phyloP scores from a whole-genome alignment of 208 protist species.

The Trypanosoma platydactyli region DNA sequence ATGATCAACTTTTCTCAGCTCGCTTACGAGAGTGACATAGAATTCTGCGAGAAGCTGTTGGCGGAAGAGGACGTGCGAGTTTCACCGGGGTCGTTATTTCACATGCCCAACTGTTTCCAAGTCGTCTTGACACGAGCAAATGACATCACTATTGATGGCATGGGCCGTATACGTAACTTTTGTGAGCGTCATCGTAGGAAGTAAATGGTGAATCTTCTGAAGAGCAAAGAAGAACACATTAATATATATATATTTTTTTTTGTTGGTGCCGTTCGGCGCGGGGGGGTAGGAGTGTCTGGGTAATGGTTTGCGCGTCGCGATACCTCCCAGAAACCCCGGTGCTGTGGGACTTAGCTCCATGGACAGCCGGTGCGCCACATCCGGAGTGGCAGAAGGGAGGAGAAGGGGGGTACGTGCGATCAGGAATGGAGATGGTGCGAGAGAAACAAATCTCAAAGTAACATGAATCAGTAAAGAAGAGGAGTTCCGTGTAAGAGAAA shows the following conservation, averaged over 20 bases:
- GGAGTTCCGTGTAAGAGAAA: no score
- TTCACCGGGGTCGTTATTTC: slow-evolving; percentile 64
- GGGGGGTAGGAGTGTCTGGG: no score
- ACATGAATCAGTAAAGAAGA: no score
- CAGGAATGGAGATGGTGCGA: no score
- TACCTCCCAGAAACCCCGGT: no score
- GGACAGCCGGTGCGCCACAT: no score
- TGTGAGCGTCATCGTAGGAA: slow-evolving; percentile 25
- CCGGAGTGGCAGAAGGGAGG: no score
- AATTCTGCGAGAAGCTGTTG: slow-evolving; percentile 59
- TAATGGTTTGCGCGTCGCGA: no score
- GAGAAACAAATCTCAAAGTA: no score
- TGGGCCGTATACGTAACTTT: slow-evolving; percentile 53
- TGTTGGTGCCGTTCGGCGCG: no score
- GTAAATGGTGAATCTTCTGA: not conserved
- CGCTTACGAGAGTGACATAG: slow-evolving; percentile 50
- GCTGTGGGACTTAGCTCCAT: no score
- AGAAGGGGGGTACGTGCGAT: no score
- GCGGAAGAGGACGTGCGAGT: slow-evolving; percentile 73
- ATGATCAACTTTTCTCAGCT: slow-evolving; percentile 70
- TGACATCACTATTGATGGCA: slow-evolving; percentile 58
- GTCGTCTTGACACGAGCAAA: slow-evolving; percentile 65
- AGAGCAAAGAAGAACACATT: not conserved
- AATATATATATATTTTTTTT: not conserved
- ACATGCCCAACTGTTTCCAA: slow-evolving; percentile 65